Evolutionary conservation across 768 basidiomycete genomes (phyloP).

Genomic region (Rhodosporidiobolus sp.): DNA sequence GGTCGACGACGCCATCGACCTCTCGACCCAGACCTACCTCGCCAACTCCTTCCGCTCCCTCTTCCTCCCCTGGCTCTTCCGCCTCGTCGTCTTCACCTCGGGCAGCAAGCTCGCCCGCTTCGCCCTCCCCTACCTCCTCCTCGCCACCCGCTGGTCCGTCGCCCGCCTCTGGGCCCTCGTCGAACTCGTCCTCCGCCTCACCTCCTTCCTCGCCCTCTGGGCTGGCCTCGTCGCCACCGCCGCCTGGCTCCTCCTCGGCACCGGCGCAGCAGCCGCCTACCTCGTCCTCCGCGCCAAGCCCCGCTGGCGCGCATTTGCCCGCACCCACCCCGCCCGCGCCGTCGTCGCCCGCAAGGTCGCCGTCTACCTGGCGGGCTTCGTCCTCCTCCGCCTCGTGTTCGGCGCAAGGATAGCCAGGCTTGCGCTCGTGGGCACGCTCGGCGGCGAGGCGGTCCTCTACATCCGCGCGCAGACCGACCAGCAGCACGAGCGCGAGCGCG

Average conservation of each 20-base stretch:
- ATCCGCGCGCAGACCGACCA: too few relatives aligned
- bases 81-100: slow-evolving; percentile 12
- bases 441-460: too few relatives aligned
- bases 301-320: not conserved
- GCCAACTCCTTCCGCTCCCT: not conserved
- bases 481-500: too few relatives aligned
- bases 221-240: slow-evolving; percentile 7
- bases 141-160: not conserved
- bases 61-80: slow-evolving; percentile 20
- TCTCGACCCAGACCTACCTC: slow-evolving; percentile 21
- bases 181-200: not conserved
- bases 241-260: slow-evolving; percentile 7
- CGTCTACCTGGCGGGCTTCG: not conserved
- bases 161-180: not conserved
- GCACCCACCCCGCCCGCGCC: not conserved
- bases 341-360: not conserved
- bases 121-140: not conserved
- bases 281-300: not conserved
- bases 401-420: not conserved
- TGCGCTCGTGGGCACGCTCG: not conserved
- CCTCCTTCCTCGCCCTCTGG: not conserved
- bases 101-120: slow-evolving; percentile 11
- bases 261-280: not conserved
- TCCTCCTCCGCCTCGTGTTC: not conserved
- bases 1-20: slow-evolving; percentile 20